Conservation (phyloP, 2,329 filamentous ascomycete genomes). For the Aspergillus intermedius region DNA sequence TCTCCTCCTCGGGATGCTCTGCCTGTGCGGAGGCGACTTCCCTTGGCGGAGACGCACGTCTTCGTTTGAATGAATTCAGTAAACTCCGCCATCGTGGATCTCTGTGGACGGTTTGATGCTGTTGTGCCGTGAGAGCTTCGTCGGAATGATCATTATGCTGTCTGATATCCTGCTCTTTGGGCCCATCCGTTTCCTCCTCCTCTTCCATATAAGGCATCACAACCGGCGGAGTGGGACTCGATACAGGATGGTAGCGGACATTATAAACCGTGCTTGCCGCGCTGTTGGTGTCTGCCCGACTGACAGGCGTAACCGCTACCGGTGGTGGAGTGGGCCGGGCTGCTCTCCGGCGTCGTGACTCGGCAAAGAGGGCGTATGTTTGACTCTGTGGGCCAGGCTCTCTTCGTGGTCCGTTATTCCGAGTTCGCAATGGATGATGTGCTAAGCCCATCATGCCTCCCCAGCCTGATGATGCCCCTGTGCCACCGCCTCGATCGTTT, state of each 20-base stretch:
- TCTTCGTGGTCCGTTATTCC: conserved; percentile 23
- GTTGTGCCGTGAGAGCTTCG: conserved; percentile 13
- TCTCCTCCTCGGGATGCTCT: conserved; percentile 20
- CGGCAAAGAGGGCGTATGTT: conserved; percentile 7
- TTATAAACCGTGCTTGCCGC: conserved; percentile 59
- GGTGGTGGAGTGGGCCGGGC: conserved; percentile 39
- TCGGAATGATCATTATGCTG: conserved; percentile 6
- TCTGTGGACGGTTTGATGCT: conserved; percentile 22
- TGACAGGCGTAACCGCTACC: conserved; percentile 50
- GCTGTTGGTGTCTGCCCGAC: conserved; percentile 55
- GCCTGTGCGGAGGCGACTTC: conserved; percentile 54
- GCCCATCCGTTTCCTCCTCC: conserved; percentile 22
- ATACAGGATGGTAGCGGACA: conserved; percentile 54
- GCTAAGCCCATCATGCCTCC: conserved; percentile 31
- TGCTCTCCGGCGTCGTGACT: conserved; percentile 11
- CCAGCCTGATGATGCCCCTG: conserved; percentile 33
- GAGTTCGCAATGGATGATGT: conserved; percentile 30
- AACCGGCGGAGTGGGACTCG: conserved; percentile 41
- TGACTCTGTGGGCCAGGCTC: conserved; percentile 14
- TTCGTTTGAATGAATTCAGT: conserved; percentile 53
- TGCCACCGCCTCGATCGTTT: conserved; percentile 34
- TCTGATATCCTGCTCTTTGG: conserved; percentile 18
- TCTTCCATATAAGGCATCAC: conserved; percentile 28
- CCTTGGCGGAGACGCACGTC: conserved; percentile 52
- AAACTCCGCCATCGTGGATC: conserved; percentile 45